phyloP scores from a whole-genome alignment of 305 asterid genomes.

The Fraxinus platypoda region DNA sequence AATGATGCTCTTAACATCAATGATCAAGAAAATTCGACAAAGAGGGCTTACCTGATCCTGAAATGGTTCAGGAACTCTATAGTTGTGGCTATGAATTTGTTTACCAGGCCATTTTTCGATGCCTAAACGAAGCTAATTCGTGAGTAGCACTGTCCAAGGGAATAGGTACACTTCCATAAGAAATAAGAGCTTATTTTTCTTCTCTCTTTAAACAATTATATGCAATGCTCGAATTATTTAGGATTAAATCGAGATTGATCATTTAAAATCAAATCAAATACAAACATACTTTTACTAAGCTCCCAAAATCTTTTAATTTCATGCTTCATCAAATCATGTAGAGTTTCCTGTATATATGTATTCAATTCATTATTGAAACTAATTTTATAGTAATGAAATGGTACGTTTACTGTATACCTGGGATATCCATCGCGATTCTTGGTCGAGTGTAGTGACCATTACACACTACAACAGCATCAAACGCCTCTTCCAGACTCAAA shows the following conservation, averaged over 20 bases:
- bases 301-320: neutral
- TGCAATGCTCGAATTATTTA: neutral
- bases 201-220: neutral
- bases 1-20: neutral
- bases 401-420: slow-evolving; percentile 37
- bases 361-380: neutral
- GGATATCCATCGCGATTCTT: slow-evolving; percentile 36
- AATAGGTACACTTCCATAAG: neutral
- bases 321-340: neutral
- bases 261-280: neutral
- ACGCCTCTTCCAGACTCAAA: slow-evolving; percentile 32
- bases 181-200: neutral
- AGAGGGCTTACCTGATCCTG: slow-evolving; percentile 31
- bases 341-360: neutral
- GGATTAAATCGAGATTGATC: neutral
- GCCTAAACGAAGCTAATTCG: slow-evolving; percentile 23
- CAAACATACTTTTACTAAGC: neutral
- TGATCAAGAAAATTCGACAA: neutral
- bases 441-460: slow-evolving; percentile 59
- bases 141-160: neutral
- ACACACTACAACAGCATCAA: slow-evolving; percentile 67
- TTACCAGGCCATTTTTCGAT: slow-evolving; percentile 44
- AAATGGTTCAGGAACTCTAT: slow-evolving; percentile 45
- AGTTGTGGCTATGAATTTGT: slow-evolving; percentile 54
- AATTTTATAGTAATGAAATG: neutral